Evolutionary conservation across 1,284 basidiomycete genomes (phyloP), one percentile per base, ranked within the genome.

Genomic region (Cutaneotrichosporon mucoides): DNA sequence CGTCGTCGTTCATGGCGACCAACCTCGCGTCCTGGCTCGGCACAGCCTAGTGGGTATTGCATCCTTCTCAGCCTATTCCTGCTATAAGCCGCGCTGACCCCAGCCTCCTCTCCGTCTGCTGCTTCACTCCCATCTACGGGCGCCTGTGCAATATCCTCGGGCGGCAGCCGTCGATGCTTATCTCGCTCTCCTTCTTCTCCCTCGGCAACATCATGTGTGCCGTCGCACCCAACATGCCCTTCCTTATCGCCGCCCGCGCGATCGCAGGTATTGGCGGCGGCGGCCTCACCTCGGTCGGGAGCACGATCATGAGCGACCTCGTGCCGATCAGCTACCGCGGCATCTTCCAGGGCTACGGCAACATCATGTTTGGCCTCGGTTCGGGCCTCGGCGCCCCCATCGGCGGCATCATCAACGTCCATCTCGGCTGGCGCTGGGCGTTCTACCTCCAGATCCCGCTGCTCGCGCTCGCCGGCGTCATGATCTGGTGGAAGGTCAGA

Each of bases 181-280:
- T 91, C 46, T 91, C 86, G 6, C 77, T 93, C 59, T 80, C 83
- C 56, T 81, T 93, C 63, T 93, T 94, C 80, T 88, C 90, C 36
- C 81, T 84, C 64, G 91, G 92, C 41, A 94, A 90, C 6, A 80
- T 90, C 42, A 80, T 87, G 6, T 95, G 92, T 70, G 92, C 88
- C 5, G 69, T 91, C 46, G 90, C 90, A 33, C 85, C 87, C 13
- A 88, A 86, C 8, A 94, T 94, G 91, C 82, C 86, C 65, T 76
- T 83, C n/a, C 81, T 94, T 57, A 90, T 94, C 62, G 82, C 82
- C 57, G 88, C 89, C 52, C 84, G 92, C 15, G 87, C 88, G 10
- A 76, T 93, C 46, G 91, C 92, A 42, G 91, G 91, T 50, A 90
- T 93, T 85, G 91, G 92, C 57, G 90, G 92, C 61, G 90, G 91